These are phyloP conservation scores for Quercus ilex DNA, from an alignment of 306 rosid species.

Conservation along the genomic window DNA sequence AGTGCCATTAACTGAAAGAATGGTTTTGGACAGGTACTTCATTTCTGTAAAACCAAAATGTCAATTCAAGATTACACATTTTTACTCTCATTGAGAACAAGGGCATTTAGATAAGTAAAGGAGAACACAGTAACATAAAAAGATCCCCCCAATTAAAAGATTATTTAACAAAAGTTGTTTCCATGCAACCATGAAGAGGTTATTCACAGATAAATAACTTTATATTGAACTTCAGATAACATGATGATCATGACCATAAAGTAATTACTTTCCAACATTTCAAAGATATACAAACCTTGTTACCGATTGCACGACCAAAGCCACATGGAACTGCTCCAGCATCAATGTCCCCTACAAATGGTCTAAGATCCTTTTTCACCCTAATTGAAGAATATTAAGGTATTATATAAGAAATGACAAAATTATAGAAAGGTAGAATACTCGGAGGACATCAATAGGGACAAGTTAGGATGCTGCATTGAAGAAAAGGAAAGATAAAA, in stretches of 20 bases:
- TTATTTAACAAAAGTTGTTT: too few species aligned
- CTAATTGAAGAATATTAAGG: conserved; percentile 48
- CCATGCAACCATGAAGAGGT: too few species aligned
- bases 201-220: too few species aligned
- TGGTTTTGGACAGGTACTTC: not conserved
- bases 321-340: conserved; percentile 98
- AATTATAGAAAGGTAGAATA: conserved; percentile 12
- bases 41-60: not conserved
- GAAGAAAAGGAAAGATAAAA: conserved; percentile 12
- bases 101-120: too few species aligned
- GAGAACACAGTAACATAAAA: too few species aligned
- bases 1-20: not conserved
- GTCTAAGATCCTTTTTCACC: conserved; percentile 91
- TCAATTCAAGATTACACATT: too few species aligned
- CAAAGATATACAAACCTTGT: conserved; percentile 66
- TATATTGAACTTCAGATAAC: too few species aligned
- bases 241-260: too few species aligned
- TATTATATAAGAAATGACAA: conserved; percentile 21
- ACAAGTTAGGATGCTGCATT: conserved; percentile 1
- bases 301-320: conserved; percentile 97
- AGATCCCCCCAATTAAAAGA: too few species aligned
- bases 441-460: not conserved
- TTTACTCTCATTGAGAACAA: too few species aligned
- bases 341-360: conserved; percentile 91
- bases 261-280: too few species aligned